Conservation (phyloP, 306 rosid genomes). For the Vachellia pachyceras region DNA sequence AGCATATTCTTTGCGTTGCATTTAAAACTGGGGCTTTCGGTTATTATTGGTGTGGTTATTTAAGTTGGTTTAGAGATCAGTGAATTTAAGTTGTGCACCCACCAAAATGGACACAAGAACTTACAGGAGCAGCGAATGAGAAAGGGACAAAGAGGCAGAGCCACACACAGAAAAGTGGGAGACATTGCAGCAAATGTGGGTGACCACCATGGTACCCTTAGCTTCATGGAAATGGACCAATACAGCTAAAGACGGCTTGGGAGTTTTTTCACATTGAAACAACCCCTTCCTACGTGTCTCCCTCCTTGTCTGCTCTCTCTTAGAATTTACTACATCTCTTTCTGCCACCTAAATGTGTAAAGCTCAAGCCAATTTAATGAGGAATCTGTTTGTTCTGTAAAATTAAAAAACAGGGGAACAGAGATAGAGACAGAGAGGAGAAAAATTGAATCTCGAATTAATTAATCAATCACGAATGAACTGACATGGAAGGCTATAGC, state of each 20-base stretch:
- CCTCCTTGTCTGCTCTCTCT: constrained; percentile 25
- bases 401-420: neutral
- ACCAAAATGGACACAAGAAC: constrained; percentile 29
- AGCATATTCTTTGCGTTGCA: constrained; percentile 26
- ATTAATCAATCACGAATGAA: constrained; percentile 46
- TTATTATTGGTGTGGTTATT: neutral
- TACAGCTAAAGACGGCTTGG: constrained; percentile 27
- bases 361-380: neutral
- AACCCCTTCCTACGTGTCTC: constrained; percentile 31
- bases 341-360: neutral
- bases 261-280: constrained; percentile 7
- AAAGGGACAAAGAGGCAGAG: constrained; percentile 17
- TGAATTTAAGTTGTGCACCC: constrained; percentile 35
- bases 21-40: constrained; percentile 36
- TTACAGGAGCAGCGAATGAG: neutral
- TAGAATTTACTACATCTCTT: constrained; percentile 6
- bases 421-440: neutral
- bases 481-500: constrained; percentile 45
- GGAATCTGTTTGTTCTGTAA: neutral
- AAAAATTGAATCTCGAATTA: constrained; percentile 10
- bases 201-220: constrained; percentile 46
- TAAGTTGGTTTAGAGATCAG: constrained; percentile 9
- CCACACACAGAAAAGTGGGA: constrained; percentile 27
- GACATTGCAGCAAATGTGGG: constrained; percentile 38
- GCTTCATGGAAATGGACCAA: constrained; percentile 41